Base-by-base conservation (phyloP, 805 yeast species). In the Metahyphopichia silvanorum region DNA sequence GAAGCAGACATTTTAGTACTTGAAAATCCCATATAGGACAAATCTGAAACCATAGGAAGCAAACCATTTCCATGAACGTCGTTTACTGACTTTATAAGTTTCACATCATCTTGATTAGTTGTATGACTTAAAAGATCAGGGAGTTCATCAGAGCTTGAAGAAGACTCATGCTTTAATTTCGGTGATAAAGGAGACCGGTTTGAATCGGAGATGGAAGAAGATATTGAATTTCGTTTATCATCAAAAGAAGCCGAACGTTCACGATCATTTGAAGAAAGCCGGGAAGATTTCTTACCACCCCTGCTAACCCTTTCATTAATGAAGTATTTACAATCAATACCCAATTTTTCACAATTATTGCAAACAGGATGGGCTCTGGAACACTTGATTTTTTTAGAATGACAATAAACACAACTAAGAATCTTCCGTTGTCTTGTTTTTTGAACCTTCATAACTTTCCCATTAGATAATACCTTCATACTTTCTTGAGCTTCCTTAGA, bases 301-400 rank as follows among this genome's bases (percentile, higher is more conserved):
- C 74, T 47, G 35, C 72, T 69, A 21, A 76, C 73, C 28, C 82
- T 47, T 39, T 77, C 80, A 44, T 78, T 78, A 28, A 71, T 66
- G 44, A 76, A 78, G 47, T 77, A 77, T 40, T 67, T 66, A 53
- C 85, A 78, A 21, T 62, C 69, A 24, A 65, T 44, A 2, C 64
- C 63, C 30, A 68, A 53, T 35, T 66, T 72, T 12, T 60, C 56
- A 54, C 86, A 80, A 40, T 69, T 68, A 17, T 63, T 57, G 47
- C 86, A 81, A 11, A 70, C 57, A 1, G 85, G 86, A 25, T 66
- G 69, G 25, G 63, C 68, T 38, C 79, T 67, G n/a, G 77, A 73
- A 51, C 86, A 80, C 42, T 76, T 77, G 38, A 78, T 70, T 55
- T 79, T 79, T 52, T 75, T 77, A 25, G 74, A 66, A 46, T 77